Evolutionary conservation across 2,329 filamentous ascomycete species (phyloP).

Genomic region (Trichoderma lentiforme): DNA sequence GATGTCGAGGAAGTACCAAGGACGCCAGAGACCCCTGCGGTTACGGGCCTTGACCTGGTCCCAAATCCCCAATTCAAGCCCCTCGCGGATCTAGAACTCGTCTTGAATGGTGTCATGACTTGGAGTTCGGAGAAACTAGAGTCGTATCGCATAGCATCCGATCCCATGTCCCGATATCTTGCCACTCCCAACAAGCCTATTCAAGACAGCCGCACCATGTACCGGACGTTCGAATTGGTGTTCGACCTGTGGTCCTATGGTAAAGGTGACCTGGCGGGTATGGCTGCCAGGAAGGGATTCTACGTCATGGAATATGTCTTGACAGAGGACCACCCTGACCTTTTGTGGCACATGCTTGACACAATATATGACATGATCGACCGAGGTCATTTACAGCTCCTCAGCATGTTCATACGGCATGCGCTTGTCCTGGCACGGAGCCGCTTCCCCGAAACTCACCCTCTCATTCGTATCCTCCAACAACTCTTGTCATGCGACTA

Average conservation of each 20-base stretch:
- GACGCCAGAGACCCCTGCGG: neutral
- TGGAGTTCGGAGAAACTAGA: slow-evolving; percentile 37
- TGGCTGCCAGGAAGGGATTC: slow-evolving; percentile 36
- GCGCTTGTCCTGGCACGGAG: slow-evolving; percentile 29
- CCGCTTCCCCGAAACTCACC: slow-evolving; percentile 33
- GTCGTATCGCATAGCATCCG: slow-evolving; percentile 25
- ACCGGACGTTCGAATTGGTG: slow-evolving; percentile 38
- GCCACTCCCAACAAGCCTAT: slow-evolving; percentile 35
- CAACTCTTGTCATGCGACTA: slow-evolving; percentile 33
- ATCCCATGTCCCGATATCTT: slow-evolving; percentile 37
- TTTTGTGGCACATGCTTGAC: slow-evolving; percentile 38
- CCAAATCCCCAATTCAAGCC: slow-evolving; percentile 26
- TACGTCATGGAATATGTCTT: slow-evolving; percentile 37
- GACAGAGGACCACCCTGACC: slow-evolving; percentile 36
- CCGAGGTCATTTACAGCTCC: slow-evolving; percentile 33
- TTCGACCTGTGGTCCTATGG: slow-evolving; percentile 38
- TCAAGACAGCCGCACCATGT: slow-evolving; percentile 40
- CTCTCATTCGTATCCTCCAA: slow-evolving; percentile 33
- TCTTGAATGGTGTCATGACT: slow-evolving; percentile 34
- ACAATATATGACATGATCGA: slow-evolving; percentile 40
- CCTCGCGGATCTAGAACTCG: slow-evolving; percentile 31
- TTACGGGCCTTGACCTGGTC: slow-evolving; percentile 22
- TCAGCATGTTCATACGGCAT: slow-evolving; percentile 35
- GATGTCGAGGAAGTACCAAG: neutral
- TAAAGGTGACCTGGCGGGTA: slow-evolving; percentile 34